These are phyloP conservation scores for Phytophthora macrochlamydospora DNA, from an alignment of 352 stramenopile species.

Conservation along the genomic window DNA sequence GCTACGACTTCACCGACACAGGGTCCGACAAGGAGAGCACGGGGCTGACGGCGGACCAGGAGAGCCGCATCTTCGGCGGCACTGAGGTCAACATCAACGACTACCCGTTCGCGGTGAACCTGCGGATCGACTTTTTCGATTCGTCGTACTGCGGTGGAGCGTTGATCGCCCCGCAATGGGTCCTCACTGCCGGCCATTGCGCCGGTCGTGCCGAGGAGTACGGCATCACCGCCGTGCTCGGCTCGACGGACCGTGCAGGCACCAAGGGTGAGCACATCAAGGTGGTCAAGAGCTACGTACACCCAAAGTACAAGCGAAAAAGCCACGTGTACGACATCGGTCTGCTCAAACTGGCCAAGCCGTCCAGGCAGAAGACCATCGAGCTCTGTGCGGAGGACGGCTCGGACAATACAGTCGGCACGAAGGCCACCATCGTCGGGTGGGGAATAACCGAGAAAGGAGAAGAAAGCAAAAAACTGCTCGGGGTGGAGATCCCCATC, in stretches of 20 bases:
- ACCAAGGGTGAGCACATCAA: slow-evolving; percentile 39
- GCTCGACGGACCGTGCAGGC: slow-evolving; percentile 21
- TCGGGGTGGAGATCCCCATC: slow-evolving; percentile 55
- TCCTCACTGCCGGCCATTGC: slow-evolving; percentile 58
- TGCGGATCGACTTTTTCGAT: slow-evolving; percentile 32
- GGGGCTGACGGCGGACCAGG: background rate
- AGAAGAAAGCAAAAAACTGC: slow-evolving; percentile 29
- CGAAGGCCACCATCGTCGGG: slow-evolving; percentile 50
- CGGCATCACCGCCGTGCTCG: slow-evolving; percentile 39
- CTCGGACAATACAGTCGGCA: slow-evolving; percentile 54
- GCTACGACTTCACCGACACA: slow-evolving; percentile 26
- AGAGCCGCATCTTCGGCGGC: slow-evolving; percentile 48
- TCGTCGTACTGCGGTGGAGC: slow-evolving; percentile 45
- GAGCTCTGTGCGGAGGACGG: slow-evolving; percentile 40
- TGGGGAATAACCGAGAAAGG: slow-evolving; percentile 61
- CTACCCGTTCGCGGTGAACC: slow-evolving; percentile 42
- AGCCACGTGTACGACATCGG: slow-evolving; percentile 30
- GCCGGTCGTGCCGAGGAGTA: slow-evolving; percentile 22
- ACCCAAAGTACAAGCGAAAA: slow-evolving; percentile 39
- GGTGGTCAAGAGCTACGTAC: slow-evolving; percentile 27
- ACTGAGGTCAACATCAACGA: slow-evolving; percentile 33
- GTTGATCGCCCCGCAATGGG: slow-evolving; percentile 46
- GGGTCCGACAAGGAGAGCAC: background rate
- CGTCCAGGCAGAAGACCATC: slow-evolving; percentile 25
- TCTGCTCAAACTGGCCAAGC: slow-evolving; percentile 43